A percentile compares a stretch with the other conserved stretches of the same genome.
Conservation (phyloP, 257 asterid species). For the Nyctanthes arbortristis region DNA sequence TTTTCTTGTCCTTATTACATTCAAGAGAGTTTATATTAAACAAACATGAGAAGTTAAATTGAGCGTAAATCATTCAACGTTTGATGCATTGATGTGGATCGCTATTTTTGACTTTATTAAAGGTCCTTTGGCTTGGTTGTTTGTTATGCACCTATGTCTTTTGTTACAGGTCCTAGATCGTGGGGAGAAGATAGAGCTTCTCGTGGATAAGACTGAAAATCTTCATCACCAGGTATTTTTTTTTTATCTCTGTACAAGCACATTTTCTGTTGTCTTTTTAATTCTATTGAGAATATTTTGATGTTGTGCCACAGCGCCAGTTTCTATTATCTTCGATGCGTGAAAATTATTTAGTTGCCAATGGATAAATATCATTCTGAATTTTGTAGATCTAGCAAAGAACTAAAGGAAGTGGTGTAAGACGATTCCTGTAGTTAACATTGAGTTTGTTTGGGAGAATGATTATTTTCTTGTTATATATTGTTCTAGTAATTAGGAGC, state of each 20-base stretch:
- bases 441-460: neutral
- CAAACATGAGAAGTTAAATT: neutral
- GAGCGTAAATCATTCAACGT: neutral
- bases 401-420: neutral
- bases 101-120: neutral
- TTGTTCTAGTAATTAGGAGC: too few species aligned
- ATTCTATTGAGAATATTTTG: neutral
- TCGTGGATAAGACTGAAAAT: slow-evolving; percentile 90
- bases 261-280: neutral
- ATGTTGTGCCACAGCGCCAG: neutral
- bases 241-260: neutral
- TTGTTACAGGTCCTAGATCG: slow-evolving; percentile 80
- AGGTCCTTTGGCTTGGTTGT: neutral
- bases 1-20: too few species aligned
- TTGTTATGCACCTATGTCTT: slow-evolving; percentile 12
- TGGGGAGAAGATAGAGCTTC: slow-evolving; percentile 88
- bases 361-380: neutral
- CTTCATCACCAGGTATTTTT: slow-evolving; percentile 74
- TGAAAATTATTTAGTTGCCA: neutral
- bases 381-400: neutral
- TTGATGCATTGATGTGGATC: neutral
- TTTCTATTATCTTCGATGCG: neutral
- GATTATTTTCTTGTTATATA: too few species aligned
- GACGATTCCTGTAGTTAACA: neutral
- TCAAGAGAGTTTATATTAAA: neutral